Evolutionary conservation across 768 basidiomycete species (phyloP), one percentile per base, ranked within the genome.

Genomic region (Austroboletus festivus): DNA sequence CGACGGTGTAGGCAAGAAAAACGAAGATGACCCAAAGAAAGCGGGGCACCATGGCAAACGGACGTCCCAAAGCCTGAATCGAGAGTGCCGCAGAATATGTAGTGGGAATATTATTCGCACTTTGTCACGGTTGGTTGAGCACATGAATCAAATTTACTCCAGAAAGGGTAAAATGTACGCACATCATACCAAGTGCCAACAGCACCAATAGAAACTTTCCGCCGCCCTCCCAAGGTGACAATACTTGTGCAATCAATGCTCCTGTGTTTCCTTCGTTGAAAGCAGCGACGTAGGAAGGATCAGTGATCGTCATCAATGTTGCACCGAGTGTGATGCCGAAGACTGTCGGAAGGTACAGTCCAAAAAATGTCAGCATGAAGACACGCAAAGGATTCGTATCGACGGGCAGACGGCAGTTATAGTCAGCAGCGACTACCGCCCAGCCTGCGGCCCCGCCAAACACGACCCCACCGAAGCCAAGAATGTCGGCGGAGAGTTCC

Each of bases 351-450:
- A 80, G 71, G 62, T 69, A 76, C 10, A 80, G 52, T 1, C 80
- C 80, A 30, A 73, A 73, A 59, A 74, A 78, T 0, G 80, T 80
- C 40, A 80, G 51, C 11, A 68, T 26, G 60, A 81, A 81, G 16
- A 80, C 68, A 21, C 71, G 72, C 45, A 60, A 59, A 18, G 71
- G 59, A 11, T 71, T 65, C 4, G 73, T 77, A 46, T 75, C 56
- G 3, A 53, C 71, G 0, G 80, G 79, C 1, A 81, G 62, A 22
- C 73, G 68, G 54, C 74, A 74, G 53, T 79, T 79, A 57, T 77
- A 81, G 57, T 81, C 79, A 6, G 80, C 79, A 4, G 78, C 79
- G 1, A 80, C 55, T 1, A 76, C 72, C 0, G 76, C 73, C 79
- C 76, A 78, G 57, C 79, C 76, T 10, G 71, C 79, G 53, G 72